Evolutionary conservation across 1,284 basidiomycete species (phyloP).

Genomic region (Ganoderma resinaceum): DNA sequence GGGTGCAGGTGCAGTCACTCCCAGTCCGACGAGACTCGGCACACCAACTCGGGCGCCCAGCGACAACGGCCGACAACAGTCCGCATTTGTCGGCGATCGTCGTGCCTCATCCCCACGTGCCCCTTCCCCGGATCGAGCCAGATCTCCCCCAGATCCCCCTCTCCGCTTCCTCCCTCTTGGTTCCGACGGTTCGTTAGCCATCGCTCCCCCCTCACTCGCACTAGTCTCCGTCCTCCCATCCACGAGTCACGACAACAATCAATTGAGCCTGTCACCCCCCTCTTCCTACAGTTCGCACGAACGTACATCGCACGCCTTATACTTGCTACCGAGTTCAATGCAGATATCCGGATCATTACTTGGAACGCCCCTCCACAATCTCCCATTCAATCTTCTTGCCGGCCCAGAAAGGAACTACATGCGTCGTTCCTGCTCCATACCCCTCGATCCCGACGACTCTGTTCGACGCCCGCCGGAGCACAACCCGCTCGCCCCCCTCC

Average conservation of each 20-base stretch:
- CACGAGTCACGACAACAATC: no score
- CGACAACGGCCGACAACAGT: neutral
- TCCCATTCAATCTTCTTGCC: constrained; percentile 88
- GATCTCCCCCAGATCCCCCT: constrained; percentile 1
- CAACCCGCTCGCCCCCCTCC: constrained; percentile 38
- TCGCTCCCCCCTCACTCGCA: neutral
- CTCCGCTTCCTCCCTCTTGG: neutral
- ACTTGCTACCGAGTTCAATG: neutral
- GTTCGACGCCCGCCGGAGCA: constrained; percentile 46
- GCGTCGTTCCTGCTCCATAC: constrained; percentile 57
- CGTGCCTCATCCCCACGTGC: constrained; percentile 31
- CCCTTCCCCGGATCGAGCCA: constrained; percentile 9
- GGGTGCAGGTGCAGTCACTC: neutral
- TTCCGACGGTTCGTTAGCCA: neutral
- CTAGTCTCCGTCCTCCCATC: neutral
- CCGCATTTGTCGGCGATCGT: constrained; percentile 25
- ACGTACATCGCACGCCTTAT: neutral
- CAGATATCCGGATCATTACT: neutral
- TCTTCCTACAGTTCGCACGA: neutral
- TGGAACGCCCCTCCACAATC: constrained; percentile 50
- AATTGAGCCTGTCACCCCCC: no score
- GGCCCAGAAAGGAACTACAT: constrained; percentile 92
- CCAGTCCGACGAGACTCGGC: no score
- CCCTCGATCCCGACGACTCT: constrained; percentile 56
- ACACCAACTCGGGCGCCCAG: neutral